These are phyloP conservation scores for Hypericum perforatum DNA, from an alignment of 345 rosid genomes.

Conservation along the genomic window DNA sequence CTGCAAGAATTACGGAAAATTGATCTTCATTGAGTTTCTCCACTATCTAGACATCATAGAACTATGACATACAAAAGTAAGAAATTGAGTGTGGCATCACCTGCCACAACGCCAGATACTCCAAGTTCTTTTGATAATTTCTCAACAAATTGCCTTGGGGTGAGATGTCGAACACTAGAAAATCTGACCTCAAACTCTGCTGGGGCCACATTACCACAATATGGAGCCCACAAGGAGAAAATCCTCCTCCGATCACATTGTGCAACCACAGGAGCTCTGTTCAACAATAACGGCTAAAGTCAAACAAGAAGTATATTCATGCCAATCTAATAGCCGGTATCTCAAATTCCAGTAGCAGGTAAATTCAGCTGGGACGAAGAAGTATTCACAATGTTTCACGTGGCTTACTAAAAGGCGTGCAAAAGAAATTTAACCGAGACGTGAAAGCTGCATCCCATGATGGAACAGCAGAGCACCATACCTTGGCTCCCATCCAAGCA, in stretches of 20 bases:
- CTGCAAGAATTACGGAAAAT: slow-evolving; percentile 24
- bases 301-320: too few relatives aligned
- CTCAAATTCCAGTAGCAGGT: neutral
- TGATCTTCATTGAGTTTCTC: neutral
- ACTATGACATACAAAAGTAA: neutral
- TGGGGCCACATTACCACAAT: slow-evolving; percentile 58
- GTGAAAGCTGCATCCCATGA: too few relatives aligned
- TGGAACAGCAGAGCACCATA: slow-evolving; percentile 9
- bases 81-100: slow-evolving; percentile 21
- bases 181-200: slow-evolving; percentile 59
- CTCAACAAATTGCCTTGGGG: slow-evolving; percentile 79
- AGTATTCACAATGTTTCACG: neutral
- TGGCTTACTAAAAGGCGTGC: neutral
- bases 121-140: slow-evolving; percentile 67
- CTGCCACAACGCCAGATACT: slow-evolving; percentile 83
- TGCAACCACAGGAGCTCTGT: slow-evolving; percentile 79
- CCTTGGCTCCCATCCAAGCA: slow-evolving; percentile 95
- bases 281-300: slow-evolving; percentile 9
- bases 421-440: slow-evolving; percentile 3
- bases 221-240: slow-evolving; percentile 68
- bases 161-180: slow-evolving; percentile 71
- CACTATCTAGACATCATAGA: neutral
- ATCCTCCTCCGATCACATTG: slow-evolving; percentile 78
- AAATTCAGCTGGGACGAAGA: neutral
- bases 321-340: too few relatives aligned